A percentile compares a stretch with the other conserved stretches of the same genome.
phyloP scores from a whole-genome alignment of 2,329 filamentous ascomycete species.

The Ophiocordyceps polyrhachis-furcata region DNA sequence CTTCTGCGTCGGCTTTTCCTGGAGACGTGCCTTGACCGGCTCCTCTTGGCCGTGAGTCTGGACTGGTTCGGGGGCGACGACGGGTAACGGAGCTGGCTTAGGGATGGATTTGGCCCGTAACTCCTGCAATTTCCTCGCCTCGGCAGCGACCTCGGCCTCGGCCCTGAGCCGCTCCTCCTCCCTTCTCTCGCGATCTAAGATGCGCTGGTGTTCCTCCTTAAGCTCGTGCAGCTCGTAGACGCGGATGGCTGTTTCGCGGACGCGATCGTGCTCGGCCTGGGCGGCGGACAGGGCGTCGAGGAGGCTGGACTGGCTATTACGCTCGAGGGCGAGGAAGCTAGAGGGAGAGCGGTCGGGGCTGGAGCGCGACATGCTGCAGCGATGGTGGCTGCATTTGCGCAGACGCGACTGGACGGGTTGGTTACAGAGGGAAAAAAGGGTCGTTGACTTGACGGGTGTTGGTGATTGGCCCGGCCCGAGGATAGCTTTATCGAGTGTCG shows the following conservation, averaged over 20 bases:
- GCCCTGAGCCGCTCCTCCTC: slow-evolving; percentile 26
- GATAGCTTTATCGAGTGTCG: not conserved
- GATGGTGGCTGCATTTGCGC: slow-evolving; percentile 6
- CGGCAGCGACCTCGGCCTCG: slow-evolving; percentile 25
- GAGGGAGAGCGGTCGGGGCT: slow-evolving; percentile 28
- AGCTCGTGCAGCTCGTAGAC: slow-evolving; percentile 29
- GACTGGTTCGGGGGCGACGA: slow-evolving; percentile 4
- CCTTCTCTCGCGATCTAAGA: slow-evolving; percentile 24
- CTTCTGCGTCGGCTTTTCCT: slow-evolving; percentile 6
- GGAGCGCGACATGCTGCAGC: slow-evolving; percentile 21
- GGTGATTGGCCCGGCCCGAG: not conserved
- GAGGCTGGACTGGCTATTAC: slow-evolving; percentile 44
- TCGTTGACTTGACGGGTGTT: not conserved
- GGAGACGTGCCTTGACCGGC: slow-evolving; percentile 3
- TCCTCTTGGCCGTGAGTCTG: slow-evolving; percentile 4
- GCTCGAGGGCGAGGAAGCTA: slow-evolving; percentile 40
- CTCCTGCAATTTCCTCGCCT: slow-evolving; percentile 28
- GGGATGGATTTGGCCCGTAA: slow-evolving; percentile 26
- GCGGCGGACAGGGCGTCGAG: slow-evolving; percentile 47
- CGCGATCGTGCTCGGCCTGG: slow-evolving; percentile 45
- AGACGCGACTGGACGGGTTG: not conserved
- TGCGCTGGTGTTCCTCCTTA: slow-evolving; percentile 23
- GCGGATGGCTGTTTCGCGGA: slow-evolving; percentile 32
- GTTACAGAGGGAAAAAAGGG: not conserved
- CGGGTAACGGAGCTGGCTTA: slow-evolving; percentile 19